Base-by-base conservation (phyloP, 352 stramenopile genomes). In the Thalassiosira tumida region DNA sequence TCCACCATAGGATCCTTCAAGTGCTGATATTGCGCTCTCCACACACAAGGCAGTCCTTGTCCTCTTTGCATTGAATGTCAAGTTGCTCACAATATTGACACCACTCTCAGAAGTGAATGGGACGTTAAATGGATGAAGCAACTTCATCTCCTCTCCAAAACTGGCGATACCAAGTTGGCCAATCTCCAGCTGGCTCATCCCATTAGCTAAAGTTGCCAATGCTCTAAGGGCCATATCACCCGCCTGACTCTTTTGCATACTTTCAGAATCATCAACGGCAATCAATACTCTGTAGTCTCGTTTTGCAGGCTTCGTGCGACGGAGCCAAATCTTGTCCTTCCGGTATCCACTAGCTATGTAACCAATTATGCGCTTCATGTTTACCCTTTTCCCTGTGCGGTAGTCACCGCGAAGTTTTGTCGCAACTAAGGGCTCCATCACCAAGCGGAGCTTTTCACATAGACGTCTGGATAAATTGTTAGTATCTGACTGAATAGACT, bases 281-380 rank as follows among this genome's bases (percentile, higher is more conserved):
- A 99, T 94, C 94, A 99, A 98, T 21, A 99, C 98, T 89, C 99
- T 98, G 94, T 99, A 99, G 89, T 99, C 97, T 38, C 99, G 96
- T 93, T 99, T 99, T 5, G 97, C 98, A 38, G 99, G 98, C 84
- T 99, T 99, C 38, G 98, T 99, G 59, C 99, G 97, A 38, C 98
- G 97, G 78, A 99, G 96, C 99, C 99, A 99, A 90, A 99, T 99
- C 94, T 99, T 99, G 95, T 99, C 99, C 94, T 99, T 99, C 40
- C 98, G 97, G 95, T 99, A 99, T 85, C 99, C 98, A 90, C 97
- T 99, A n/a, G 99, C 99, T 88, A 99, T 99, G 96, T 99, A 99
- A 38, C 98, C 97, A 95, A 99, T 99, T 75, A 99, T 99, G 84
- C 99, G 99, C 84, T 99, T 98, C 99, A 99, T 99, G 93, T 99